These are phyloP conservation scores for Coemansia sp. DNA, from an alignment of 192 early-diverging fungal genomes.

Conservation along the genomic window DNA sequence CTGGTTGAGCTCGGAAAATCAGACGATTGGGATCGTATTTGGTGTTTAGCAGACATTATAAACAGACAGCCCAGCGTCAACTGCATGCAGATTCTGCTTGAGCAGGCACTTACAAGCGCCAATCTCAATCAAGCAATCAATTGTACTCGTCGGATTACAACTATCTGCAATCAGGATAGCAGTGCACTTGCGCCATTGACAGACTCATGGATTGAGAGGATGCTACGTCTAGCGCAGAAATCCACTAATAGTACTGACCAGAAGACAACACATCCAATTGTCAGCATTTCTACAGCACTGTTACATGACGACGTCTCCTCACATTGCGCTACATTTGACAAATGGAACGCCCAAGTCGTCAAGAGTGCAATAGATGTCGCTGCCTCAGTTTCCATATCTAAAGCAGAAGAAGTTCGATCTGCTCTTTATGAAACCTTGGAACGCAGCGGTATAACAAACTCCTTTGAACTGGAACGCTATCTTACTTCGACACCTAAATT, in stretches of 20 bases:
- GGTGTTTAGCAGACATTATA: constrained; percentile 13
- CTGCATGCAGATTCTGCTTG: constrained; percentile 6
- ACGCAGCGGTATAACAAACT: background rate
- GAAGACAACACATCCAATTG: background rate
- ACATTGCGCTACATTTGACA: background rate
- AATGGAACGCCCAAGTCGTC: constrained; percentile 14
- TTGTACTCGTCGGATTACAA: constrained; percentile 1
- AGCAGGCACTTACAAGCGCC: constrained; percentile 12
- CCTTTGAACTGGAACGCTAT: background rate
- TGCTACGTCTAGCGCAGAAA: background rate
- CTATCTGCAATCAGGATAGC: background rate
- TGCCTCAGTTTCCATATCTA: background rate
- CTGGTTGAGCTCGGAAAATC: constrained; percentile 8
- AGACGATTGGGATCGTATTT: constrained; percentile 34
- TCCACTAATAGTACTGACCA: background rate
- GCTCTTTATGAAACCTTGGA: background rate
- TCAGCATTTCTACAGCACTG: constrained; percentile 3
- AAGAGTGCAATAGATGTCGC: background rate
- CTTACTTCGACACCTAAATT: background rate
- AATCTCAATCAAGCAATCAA: constrained; percentile 22
- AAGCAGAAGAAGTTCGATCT: background rate
- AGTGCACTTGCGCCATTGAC: background rate
- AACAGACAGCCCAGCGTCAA: background rate
- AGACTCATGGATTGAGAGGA: background rate
- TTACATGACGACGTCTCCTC: constrained; percentile 2